Conservation (phyloP, 306 rosid genomes). For the Coriaria nepalensis region DNA sequence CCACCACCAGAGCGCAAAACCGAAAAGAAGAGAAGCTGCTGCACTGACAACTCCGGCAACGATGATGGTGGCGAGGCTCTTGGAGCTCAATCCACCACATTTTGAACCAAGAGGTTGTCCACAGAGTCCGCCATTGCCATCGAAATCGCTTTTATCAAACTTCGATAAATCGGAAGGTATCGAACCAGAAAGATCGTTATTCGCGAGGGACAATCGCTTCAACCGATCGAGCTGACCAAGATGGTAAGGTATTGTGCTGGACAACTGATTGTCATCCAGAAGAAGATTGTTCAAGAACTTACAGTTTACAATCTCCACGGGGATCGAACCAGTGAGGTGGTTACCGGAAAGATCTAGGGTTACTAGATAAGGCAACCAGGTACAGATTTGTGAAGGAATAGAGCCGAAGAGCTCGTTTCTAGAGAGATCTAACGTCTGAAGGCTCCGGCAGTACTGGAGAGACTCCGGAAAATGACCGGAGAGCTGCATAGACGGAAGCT, state of each 20-base stretch:
- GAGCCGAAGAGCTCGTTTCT: constrained; percentile 29
- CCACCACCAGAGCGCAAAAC: constrained; percentile 48
- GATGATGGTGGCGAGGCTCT: constrained; percentile 32
- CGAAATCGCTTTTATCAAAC: constrained; percentile 22
- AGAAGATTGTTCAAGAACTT: constrained; percentile 34
- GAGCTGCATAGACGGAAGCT: constrained; percentile 36
- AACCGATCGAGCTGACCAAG: constrained; percentile 36
- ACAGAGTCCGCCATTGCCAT: constrained; percentile 33
- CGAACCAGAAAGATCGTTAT: constrained; percentile 31
- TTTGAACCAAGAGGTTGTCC: constrained; percentile 35
- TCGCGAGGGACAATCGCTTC: constrained; percentile 31
- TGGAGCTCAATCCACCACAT: constrained; percentile 33
- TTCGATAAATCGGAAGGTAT: constrained; percentile 27
- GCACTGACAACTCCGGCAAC: constrained; percentile 41
- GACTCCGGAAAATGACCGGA: constrained; percentile 34
- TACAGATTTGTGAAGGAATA: constrained; percentile 33
- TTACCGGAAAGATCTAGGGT: constrained; percentile 43
- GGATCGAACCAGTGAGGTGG: constrained; percentile 34
- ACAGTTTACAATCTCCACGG: constrained; percentile 39
- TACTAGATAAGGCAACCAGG: constrained; percentile 46
- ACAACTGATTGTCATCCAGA: constrained; percentile 21
- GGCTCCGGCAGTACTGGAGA: constrained; percentile 38
- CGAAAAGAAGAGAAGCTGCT: constrained; percentile 30
- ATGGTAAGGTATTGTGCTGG: constrained; percentile 41
- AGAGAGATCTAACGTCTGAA: constrained; percentile 34